Percentiles rank a stretch among this genome's conserved stretches.
Evolutionary conservation across 768 basidiomycete genomes (phyloP).

Genomic region (Mycena kentingensis): DNA sequence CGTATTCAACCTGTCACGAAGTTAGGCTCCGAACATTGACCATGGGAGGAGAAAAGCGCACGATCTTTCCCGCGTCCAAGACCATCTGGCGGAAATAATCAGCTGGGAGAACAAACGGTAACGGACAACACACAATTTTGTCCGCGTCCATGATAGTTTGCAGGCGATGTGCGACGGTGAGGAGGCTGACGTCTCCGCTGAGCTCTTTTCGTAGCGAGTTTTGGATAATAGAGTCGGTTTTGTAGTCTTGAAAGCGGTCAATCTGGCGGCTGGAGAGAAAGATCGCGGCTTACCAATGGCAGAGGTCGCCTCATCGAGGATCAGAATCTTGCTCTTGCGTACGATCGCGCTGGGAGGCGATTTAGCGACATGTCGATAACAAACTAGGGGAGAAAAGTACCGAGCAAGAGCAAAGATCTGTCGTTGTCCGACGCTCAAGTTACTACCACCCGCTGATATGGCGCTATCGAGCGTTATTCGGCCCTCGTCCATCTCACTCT

Average conservation of each 20-base stretch:
- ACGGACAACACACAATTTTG: neutral
- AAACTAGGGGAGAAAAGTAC: constrained; percentile 23
- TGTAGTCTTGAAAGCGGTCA: constrained; percentile 32
- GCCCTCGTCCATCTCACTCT: constrained; percentile 29
- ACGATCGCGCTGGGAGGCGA: constrained; percentile 13
- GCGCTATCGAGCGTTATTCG: constrained; percentile 13
- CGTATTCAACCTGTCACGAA: constrained; percentile 48
- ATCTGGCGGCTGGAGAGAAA: constrained; percentile 22
- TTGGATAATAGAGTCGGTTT: constrained; percentile 29
- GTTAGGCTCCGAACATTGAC: neutral
- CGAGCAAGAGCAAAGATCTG: constrained; percentile 22
- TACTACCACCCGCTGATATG: constrained; percentile 8
- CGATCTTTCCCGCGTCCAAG: neutral
- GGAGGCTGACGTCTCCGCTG: neutral
- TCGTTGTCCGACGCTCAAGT: constrained; percentile 6
- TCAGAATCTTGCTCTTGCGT: constrained; percentile 23
- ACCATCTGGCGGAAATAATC: neutral
- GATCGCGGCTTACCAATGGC: constrained; percentile 23
- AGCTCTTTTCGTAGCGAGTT: neutral
- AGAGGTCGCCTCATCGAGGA: constrained; percentile 20
- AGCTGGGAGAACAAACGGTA: neutral
- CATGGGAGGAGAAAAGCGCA: neutral
- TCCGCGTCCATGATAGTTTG: neutral
- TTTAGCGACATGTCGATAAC: neutral
- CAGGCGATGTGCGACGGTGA: neutral